These are phyloP conservation scores for Blastocystis sp. DNA, from an alignment of 352 stramenopile species.

Conservation along the genomic window DNA sequence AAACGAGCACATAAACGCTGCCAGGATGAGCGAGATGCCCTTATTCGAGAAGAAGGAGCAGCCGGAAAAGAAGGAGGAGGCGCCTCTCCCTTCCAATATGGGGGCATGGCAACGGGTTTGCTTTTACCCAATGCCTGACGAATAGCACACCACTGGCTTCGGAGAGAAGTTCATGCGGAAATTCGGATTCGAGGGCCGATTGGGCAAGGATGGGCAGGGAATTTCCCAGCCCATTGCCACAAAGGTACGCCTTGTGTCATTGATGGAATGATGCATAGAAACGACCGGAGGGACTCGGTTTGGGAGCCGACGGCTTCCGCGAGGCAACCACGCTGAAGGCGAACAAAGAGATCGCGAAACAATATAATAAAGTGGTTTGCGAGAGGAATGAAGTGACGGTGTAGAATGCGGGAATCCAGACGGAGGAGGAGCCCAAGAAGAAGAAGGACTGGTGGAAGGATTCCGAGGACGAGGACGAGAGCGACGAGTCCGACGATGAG, in stretches of 20 bases:
- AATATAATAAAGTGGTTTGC: slow-evolving; percentile 24
- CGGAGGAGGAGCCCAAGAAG: slow-evolving; percentile 17
- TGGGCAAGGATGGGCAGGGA: slow-evolving; percentile 55
- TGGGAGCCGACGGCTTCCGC: slow-evolving; percentile 46
- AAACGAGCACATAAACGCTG: neutral
- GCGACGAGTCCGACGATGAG: neutral
- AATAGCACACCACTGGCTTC: slow-evolving; percentile 51
- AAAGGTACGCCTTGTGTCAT: neutral
- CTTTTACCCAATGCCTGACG: neutral
- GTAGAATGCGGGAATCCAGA: slow-evolving; percentile 7
- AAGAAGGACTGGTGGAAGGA: slow-evolving; percentile 60
- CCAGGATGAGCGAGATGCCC: slow-evolving; percentile 9
- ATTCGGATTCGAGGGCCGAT: slow-evolving; percentile 31
- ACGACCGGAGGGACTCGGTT: slow-evolving; percentile 42
- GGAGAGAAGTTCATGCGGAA: slow-evolving; percentile 62
- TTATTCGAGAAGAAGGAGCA: slow-evolving; percentile 41
- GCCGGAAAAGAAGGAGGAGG: slow-evolving; percentile 7
- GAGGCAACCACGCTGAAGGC: slow-evolving; percentile 32
- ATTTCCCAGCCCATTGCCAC: slow-evolving; percentile 48
- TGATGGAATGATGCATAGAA: neutral
- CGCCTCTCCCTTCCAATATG: neutral
- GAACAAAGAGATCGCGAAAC: slow-evolving; percentile 23
- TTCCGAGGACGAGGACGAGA: slow-evolving; percentile 30
- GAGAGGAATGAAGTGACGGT: neutral
- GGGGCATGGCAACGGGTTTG: slow-evolving; percentile 36